Evolutionary conservation across 1,284 basidiomycete genomes (phyloP).

Genomic region (Puccinia horiana): DNA sequence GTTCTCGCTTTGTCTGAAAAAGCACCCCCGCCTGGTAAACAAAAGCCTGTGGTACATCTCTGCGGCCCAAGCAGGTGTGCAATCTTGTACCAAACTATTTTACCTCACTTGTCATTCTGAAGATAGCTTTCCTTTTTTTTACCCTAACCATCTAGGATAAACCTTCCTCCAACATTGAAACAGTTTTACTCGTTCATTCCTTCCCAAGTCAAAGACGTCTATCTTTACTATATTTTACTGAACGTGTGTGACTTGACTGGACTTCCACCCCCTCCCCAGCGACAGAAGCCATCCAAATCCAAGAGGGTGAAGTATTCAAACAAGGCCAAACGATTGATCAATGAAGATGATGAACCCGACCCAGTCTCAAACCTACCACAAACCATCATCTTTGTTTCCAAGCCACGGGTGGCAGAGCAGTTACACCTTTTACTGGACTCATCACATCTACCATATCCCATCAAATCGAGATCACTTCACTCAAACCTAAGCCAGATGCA

Average conservation of each 20-base stretch:
- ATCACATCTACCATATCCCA: conserved; percentile 67
- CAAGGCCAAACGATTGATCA: conserved; percentile 55
- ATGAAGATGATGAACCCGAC: conserved; percentile 61
- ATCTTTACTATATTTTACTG: conserved; percentile 85
- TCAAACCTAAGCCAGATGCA: conserved; percentile 89
- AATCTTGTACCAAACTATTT: conserved; percentile 2
- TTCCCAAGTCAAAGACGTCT: conserved; percentile 88
- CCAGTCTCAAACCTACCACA: conserved; percentile 66
- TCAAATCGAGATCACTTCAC: conserved; percentile 86
- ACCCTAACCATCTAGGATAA: conserved; percentile 65
- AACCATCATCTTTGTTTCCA: conserved; percentile 92
- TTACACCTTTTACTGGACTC: conserved; percentile 77
- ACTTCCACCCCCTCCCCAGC: conserved; percentile 52
- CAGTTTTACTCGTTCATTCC: conserved; percentile 92
- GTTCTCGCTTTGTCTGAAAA: conserved; percentile 78
- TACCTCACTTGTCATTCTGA: conserved; percentile 27
- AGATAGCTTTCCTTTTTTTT: conserved; percentile 22
- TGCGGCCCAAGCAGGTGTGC: conserved; percentile 72
- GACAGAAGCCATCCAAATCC: conserved; percentile 55
- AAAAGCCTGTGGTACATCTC: conserved; percentile 81
- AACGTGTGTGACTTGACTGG: conserved; percentile 63
- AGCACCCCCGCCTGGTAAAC: conserved; percentile 76
- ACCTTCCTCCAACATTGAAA: conserved; percentile 78
- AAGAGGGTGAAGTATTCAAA: conserved; percentile 49
- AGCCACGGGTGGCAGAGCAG: conserved; percentile 77